phyloP scores from a whole-genome alignment of 1,284 basidiomycete species.

The Austropuccinia psidii region DNA sequence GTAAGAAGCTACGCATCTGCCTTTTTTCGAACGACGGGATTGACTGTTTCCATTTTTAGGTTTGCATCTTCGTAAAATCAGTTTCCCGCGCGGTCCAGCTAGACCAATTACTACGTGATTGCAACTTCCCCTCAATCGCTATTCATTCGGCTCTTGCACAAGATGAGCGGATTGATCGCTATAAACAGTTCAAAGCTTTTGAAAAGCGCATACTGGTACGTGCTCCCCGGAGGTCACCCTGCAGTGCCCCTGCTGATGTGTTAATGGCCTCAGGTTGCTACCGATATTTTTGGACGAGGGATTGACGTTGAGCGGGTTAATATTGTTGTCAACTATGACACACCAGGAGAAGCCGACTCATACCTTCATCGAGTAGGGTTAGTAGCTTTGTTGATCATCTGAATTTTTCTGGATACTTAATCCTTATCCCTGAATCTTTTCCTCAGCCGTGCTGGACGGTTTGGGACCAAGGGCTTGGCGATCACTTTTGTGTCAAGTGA shows the following conservation, averaged over 20 bases:
- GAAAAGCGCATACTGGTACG: constrained; percentile 82
- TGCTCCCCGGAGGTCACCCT: not conserved
- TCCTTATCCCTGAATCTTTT: not conserved
- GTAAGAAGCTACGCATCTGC: constrained; percentile 50
- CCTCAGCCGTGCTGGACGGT: constrained; percentile 80
- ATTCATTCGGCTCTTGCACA: constrained; percentile 92
- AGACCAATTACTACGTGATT: constrained; percentile 90
- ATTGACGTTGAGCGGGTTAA: constrained; percentile 97
- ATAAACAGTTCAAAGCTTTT: constrained; percentile 98
- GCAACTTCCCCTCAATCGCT: constrained; percentile 96
- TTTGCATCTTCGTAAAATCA: constrained; percentile 99
- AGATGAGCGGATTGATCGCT: constrained; percentile 94
- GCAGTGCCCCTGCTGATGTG: not conserved
- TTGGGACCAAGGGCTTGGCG: constrained; percentile 99
- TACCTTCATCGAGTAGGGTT: constrained; percentile 92
- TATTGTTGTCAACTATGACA: constrained; percentile 74
- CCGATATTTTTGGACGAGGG: constrained; percentile 93
- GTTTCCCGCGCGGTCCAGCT: constrained; percentile 92
- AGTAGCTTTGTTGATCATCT: not conserved
- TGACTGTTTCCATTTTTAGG: constrained; percentile 52
- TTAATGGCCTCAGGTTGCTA: constrained; percentile 53
- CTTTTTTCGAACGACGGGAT: not conserved
- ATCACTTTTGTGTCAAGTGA: constrained; percentile 93
- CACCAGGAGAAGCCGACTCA: constrained; percentile 90
- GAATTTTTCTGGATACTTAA: not conserved